Evolutionary conservation across 2,329 filamentous ascomycete genomes (phyloP), one percentile per base, ranked within the genome.

Genomic region (Aspergillus jensenii): DNA sequence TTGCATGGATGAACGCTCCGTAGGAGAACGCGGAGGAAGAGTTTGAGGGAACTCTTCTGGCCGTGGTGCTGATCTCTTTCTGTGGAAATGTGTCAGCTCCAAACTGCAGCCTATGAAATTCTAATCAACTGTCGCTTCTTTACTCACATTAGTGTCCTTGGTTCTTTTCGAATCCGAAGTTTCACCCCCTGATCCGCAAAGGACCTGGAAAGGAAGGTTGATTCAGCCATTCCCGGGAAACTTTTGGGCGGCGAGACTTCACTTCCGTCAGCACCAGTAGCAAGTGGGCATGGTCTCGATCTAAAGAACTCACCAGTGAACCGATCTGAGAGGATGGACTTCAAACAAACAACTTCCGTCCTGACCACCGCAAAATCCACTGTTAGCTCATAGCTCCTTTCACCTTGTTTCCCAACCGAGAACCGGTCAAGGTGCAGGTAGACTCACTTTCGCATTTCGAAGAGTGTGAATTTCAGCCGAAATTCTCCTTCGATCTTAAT

Each of bases 121-220:
- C 19, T 33, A 33, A 33, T 11, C 40, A 12, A 31, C 39, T 33
- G 23, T 11, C 35, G 40, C 44, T 25, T 37, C 27, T 40, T 40
- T 43, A 72, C 73, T 68, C 60, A 76, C 76, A 77, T 68, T 58
- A 77, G 63, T n/a, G 82, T 82, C 56, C 90, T 82, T 45, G 90
- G 89, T 73, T 96, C 91, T 71, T 96, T 96, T 55, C 91, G 86
- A 47, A 96, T 82, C 52, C 91, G 84, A 33, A 96, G 78, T 52
- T 91, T 87, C 14, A 96, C 90, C 8, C 92, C 92, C 71, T 96
- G 91, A 67, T 96, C 91, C 62, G 89, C 90, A 73, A 96, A 93
- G 0, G 89, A 87, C 52, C 90, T 84, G 1, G 91, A 95, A 44
- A 96, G 77, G 64, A 87, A 86, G 0, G 91, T 95, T 2, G 91